Conservation (phyloP, 164 flowering plant species). For the Nelumbo lutea region DNA sequence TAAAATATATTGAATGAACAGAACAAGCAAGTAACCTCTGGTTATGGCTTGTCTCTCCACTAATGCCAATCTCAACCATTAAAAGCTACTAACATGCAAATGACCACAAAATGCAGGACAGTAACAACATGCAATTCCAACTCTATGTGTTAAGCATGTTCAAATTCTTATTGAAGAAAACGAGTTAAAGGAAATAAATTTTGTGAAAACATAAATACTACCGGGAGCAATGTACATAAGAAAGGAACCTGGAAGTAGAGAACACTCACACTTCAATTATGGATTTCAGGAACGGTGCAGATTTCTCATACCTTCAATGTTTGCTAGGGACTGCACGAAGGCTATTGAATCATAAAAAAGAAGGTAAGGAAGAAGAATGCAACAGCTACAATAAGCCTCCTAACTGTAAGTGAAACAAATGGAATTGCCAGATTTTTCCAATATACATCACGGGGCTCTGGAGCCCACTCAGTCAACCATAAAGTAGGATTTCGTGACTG, state of each 20-base stretch:
- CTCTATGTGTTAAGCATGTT: too few relatives aligned
- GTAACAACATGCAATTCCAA: too few relatives aligned
- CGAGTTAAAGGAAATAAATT: too few relatives aligned
- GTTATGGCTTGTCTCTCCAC: too few relatives aligned
- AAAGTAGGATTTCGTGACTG: constrained; percentile 76
- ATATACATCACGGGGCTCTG: constrained; percentile 87
- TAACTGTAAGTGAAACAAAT: constrained; percentile 60
- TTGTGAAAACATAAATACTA: too few relatives aligned
- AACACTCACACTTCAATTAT: constrained; percentile 47
- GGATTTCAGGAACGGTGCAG: constrained; percentile 58
- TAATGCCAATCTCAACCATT: too few relatives aligned
- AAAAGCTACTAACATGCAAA: too few relatives aligned
- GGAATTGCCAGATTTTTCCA: constrained; percentile 88
- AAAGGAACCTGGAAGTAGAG: not conserved
- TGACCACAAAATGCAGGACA: too few relatives aligned
- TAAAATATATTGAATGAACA: not conserved
- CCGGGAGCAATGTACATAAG: too few relatives aligned
- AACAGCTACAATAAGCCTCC: constrained; percentile 63
- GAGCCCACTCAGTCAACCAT: constrained; percentile 95
- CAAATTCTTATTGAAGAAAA: too few relatives aligned
- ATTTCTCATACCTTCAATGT: constrained; percentile 76
- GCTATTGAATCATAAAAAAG: constrained; percentile 89
- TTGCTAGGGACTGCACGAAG: constrained; percentile 84
- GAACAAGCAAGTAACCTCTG: not conserved
- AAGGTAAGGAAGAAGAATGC: constrained; percentile 86